Evolutionary conservation across 495 filamentous ascomycete species (phyloP), one percentile per base, ranked within the genome.

Genomic region (Penicillium pulvis): DNA sequence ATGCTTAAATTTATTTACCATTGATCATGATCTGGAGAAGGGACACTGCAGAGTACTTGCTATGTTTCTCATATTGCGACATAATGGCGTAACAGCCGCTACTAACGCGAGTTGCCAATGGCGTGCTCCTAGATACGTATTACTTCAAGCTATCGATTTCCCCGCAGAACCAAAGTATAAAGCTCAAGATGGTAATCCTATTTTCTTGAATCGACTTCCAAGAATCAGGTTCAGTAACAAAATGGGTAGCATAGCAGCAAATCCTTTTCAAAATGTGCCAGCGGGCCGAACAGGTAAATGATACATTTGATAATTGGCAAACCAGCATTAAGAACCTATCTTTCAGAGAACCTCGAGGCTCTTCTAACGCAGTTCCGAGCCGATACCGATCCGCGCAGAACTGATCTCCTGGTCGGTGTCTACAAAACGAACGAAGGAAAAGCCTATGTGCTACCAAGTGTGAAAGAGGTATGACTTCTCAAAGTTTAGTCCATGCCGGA

Each of bases 401-500:
- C 53, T n/a, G 53, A 59, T 36, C 61, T 63, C 9, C 56, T 63
- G 1, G 61, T 63, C 9, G 61, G 61, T 14, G 56, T 59, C 4
- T 63, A 59, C 17, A 63, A 59, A 23, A 59, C 61, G 1, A 48
- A 59, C 2, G 61, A 63, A 53, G 61, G 61, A 10, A 59, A 59
- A 20, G 47, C 61, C 6, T 63, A 63, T 26, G 44, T 56, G 12
- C 16, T 52, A 14, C 61, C 61, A 9, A 63, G 48, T 50, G 61
- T 63, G 17, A 55, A 53, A 43, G 53, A 55, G 53, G 61, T 63
- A 53, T n/a, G 41, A n/a, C 35, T 6, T 42, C 20, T 6, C 3
- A 12, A 31, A 26, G 1, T 11, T 7, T 9, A 26, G 5, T 17
- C n/a, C 26, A 19, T 4, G 26, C 24, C n/a, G 10, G 23, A 31